phyloP scores from a whole-genome alignment of 2,329 filamentous ascomycete species.

The Fusarium sp. region DNA sequence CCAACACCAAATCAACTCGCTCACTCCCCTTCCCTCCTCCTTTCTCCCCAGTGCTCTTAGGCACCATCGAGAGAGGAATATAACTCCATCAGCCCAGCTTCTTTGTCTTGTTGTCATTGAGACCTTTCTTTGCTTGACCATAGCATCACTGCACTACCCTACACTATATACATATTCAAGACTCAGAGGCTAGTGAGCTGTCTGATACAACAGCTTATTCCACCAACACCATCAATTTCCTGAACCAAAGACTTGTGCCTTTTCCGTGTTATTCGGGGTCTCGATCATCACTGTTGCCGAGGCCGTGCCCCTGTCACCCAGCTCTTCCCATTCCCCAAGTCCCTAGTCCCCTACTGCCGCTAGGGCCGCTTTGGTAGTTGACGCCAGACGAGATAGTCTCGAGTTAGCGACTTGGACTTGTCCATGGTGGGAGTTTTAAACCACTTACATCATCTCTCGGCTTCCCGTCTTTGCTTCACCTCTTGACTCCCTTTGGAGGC shows the following conservation, averaged over 20 bases:
- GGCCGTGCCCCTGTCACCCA: slow-evolving; percentile 21
- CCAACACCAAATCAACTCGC: slow-evolving; percentile 1
- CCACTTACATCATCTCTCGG: slow-evolving; percentile 28
- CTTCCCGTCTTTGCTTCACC: slow-evolving; percentile 7
- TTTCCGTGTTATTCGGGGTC: slow-evolving; percentile 10
- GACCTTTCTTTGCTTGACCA: slow-evolving; percentile 3
- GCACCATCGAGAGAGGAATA: slow-evolving; percentile 11
- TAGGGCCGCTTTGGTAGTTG: slow-evolving; percentile 30
- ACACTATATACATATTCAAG: not conserved
- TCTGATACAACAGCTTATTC: too few relatives aligned
- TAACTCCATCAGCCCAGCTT: not conserved
- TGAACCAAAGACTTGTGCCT: not conserved
- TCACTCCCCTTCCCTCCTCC: slow-evolving; percentile 2
- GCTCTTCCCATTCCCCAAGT: slow-evolving; percentile 2
- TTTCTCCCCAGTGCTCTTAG: slow-evolving; percentile 26
- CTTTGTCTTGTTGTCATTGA: slow-evolving; percentile 4
- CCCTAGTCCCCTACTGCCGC: slow-evolving; percentile 4
- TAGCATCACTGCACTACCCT: not conserved
- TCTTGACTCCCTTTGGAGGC: slow-evolving; percentile 6
- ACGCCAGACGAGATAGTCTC: slow-evolving; percentile 27
- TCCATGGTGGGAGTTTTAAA: slow-evolving; percentile 26
- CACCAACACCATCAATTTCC: too few relatives aligned
- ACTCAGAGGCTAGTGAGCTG: slow-evolving; percentile 1
- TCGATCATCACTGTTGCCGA: not conserved
- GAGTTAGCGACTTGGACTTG: slow-evolving; percentile 26